Percentiles rank a stretch among this genome's conserved stretches.
Conservation (phyloP, 2,329 filamentous ascomycete species). For the Hypoxylon rubiginosum region DNA sequence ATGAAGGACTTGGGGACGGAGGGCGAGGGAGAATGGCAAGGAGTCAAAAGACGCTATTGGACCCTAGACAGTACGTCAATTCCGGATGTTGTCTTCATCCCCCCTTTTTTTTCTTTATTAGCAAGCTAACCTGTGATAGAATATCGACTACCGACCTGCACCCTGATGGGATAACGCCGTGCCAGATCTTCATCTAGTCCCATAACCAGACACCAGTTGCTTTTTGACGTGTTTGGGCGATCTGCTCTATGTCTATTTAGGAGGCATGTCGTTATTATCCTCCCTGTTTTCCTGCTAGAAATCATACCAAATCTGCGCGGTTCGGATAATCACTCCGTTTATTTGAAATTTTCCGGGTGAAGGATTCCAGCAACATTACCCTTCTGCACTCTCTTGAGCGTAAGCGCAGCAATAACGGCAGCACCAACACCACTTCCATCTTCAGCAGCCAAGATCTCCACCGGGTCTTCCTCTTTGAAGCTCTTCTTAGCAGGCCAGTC, state of each 20-base stretch:
- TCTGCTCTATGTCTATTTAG: conserved; percentile 46
- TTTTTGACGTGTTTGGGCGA: conserved; percentile 40
- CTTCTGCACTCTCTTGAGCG: conserved; percentile 72
- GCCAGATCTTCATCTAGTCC: conserved; percentile 35
- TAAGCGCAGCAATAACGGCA: conserved; percentile 87
- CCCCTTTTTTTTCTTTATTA: conserved; percentile 7
- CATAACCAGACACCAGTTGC: conserved; percentile 32
- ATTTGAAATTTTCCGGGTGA: conserved; percentile 73
- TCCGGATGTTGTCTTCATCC: conserved; percentile 14
- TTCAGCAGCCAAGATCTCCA: conserved; percentile 90
- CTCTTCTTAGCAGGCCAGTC: conserved; percentile 85
- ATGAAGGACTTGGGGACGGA: conserved; percentile 73
- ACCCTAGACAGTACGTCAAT: conserved; percentile 75
- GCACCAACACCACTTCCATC: conserved; percentile 98
- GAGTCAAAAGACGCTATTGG: conserved; percentile 91
- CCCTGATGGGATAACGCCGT: conserved; percentile 72
- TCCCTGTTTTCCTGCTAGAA: conserved; percentile 25
- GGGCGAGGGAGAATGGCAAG: conserved; percentile 85
- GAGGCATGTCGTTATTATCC: conserved; percentile 25
- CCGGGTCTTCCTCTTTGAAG: conserved; percentile 82
- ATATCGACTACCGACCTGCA: conserved; percentile 81
- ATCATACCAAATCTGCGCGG: conserved; percentile 24
- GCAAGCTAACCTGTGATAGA: conserved; percentile 58
- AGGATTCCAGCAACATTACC: conserved; percentile 75
- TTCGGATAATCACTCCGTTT: conserved; percentile 32